Evolutionary conservation across 208 protist genomes (phyloP).

Genomic region (Vickermania ingenoplastis): DNA sequence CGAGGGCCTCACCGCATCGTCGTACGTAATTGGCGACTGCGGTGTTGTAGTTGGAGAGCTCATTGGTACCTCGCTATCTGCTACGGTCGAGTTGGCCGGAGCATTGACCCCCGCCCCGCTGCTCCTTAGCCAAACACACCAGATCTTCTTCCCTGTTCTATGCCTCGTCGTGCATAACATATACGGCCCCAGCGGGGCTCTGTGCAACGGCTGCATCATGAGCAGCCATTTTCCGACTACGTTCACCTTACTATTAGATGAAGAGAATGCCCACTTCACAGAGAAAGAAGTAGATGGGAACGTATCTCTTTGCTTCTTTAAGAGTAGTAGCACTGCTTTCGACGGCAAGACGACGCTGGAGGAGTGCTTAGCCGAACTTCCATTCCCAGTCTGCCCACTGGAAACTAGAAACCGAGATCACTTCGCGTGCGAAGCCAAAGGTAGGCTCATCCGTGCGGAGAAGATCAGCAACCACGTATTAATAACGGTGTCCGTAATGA

Average conservation of each 20-base stretch:
- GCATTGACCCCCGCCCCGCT: not conserved
- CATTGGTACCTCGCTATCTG: too few species aligned
- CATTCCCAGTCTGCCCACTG: not conserved
- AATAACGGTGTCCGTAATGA: too few species aligned
- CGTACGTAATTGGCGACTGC: not conserved
- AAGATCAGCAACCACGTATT: too few species aligned
- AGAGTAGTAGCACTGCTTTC: not conserved
- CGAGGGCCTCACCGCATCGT: not conserved
- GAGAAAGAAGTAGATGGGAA: constrained; percentile 2
- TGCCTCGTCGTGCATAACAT: not conserved
- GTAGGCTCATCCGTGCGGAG: too few species aligned
- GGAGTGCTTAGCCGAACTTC: not conserved
- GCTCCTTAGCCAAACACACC: not conserved
- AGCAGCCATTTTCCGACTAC: not conserved
- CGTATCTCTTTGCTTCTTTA: not conserved
- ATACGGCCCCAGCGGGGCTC: not conserved
- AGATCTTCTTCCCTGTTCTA: not conserved
- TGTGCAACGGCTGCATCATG: not conserved
- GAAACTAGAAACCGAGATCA: too few species aligned
- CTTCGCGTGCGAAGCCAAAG: too few species aligned
- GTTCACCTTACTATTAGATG: not conserved
- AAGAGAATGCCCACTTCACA: not conserved
- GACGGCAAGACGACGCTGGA: not conserved
- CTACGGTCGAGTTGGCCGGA: too few species aligned
- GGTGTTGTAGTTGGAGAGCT: not conserved